Base-by-base conservation (phyloP, 2,329 filamentous ascomycete genomes). In the Apiospora marii region DNA sequence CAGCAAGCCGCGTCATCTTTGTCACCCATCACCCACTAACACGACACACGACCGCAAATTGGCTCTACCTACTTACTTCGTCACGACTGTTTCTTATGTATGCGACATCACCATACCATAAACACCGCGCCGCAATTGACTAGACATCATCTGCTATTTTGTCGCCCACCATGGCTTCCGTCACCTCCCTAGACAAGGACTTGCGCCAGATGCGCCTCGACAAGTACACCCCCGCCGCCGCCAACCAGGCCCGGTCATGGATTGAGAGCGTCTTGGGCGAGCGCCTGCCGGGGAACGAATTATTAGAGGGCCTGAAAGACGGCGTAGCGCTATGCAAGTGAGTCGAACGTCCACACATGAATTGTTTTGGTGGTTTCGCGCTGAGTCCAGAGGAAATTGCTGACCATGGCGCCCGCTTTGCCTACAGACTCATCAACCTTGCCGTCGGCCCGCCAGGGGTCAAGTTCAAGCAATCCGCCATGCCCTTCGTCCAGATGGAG, bases 401-500 rank as follows among this genome's bases (percentile, higher is more conserved):
- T 79, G 81, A 80, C 71, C 48, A 61, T 27, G 61, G 30, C 68
- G 71, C 30, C 10, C 34, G 53, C 5, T 37, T n/a, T 64, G 19
- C 68, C 2, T 22, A 46, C 76, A 96, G 94, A 80, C 91, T 98
- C 70, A 90, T 94, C 79, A 98, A 98, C 80, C 87, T 96, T 72
- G 93, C 90, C 44, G 83, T 93, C 49, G 93, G 94, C 37, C 90
- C 92, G 22, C 93, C 94, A 0, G 92, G 92, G 44, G 90, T 98
- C 84, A 94, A 92, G 82, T 98, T 93, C 89, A 98, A 98, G 84
- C 88, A 92, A 80, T 98, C 95, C 0, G 85, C 91, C 53, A 98
- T 98, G 96, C 96, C 96, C 0, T 99, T 99, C 81, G 96, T 98
- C 53, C 96, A 99, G 83, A 98, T 98, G 95, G 96, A 99, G 83